phyloP scores from a whole-genome alignment of 1,139 yeast species.

The Sugiyamaella xylanicola region DNA sequence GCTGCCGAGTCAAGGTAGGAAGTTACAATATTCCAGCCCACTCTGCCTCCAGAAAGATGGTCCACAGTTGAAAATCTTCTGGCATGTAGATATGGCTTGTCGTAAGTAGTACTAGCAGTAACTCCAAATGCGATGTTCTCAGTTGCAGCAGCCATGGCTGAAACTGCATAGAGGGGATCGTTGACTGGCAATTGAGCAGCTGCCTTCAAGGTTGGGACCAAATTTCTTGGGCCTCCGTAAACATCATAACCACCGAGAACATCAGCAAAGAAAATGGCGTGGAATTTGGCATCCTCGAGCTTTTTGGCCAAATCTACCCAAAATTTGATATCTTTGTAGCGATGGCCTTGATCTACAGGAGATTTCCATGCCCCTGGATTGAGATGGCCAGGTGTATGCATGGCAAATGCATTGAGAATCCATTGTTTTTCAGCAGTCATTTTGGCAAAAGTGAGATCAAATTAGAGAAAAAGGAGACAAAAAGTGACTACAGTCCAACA shows the following conservation, averaged over 20 bases:
- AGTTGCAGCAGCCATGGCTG: conserved; percentile 49
- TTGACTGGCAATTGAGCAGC: conserved; percentile 48
- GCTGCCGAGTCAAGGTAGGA: conserved; percentile 44
- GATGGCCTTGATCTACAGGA: conserved; percentile 46
- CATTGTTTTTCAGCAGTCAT: conserved; percentile 30
- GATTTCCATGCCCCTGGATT: conserved; percentile 50
- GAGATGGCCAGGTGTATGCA: conserved; percentile 49
- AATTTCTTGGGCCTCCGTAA: conserved; percentile 47
- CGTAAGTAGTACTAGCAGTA: conserved; percentile 48
- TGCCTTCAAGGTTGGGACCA: conserved; percentile 39
- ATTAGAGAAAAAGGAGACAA: not conserved
- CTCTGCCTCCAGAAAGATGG: conserved; percentile 47
- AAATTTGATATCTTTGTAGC: conserved; percentile 47
- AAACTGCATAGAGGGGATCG: conserved; percentile 45
- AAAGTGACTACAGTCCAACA: no score
- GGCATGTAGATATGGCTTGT: conserved; percentile 47
- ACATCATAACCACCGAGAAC: conserved; percentile 51
- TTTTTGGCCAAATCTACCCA: conserved; percentile 52
- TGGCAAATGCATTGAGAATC: conserved; percentile 47
- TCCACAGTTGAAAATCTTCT: conserved; percentile 48
- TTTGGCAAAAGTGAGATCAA: not conserved
- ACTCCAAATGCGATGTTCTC: conserved; percentile 46
- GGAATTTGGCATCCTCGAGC: conserved; percentile 51
- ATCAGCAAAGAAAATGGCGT: conserved; percentile 52
- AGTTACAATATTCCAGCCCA: conserved; percentile 51